Percentiles rank a stretch among this genome's conserved stretches.
phyloP scores from a whole-genome alignment of 441 rosid species.

The Populus hybrid region DNA sequence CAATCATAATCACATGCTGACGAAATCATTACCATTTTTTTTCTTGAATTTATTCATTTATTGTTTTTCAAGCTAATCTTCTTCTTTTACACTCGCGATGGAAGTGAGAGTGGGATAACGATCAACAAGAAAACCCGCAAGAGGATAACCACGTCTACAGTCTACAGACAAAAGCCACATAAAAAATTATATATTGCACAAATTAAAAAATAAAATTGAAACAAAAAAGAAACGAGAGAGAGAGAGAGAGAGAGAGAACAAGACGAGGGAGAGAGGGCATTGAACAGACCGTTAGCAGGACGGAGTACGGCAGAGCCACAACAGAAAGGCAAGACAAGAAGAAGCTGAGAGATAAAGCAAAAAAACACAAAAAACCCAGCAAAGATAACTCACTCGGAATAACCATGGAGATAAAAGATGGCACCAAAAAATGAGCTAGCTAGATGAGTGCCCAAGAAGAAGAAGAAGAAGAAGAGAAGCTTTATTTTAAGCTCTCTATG shows the following conservation, averaged over 20 bases:
- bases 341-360: constrained; percentile 7
- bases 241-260: constrained; percentile 15
- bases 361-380: neutral
- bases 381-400: neutral
- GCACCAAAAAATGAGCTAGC: constrained; percentile 16
- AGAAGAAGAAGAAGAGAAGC: neutral
- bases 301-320: constrained; percentile 26
- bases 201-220: neutral
- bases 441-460: too few species aligned
- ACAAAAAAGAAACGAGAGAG: constrained; percentile 8
- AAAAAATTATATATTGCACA: neutral
- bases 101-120: constrained; percentile 18
- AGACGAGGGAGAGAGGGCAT: constrained; percentile 17
- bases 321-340: constrained; percentile 15
- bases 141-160: constrained; percentile 45
- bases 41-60: neutral
- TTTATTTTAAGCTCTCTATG: neutral
- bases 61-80: neutral
- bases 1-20: neutral
- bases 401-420: constrained; percentile 13
- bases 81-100: constrained; percentile 20
- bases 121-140: constrained; percentile 24
- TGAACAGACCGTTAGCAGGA: constrained; percentile 32
- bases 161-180: constrained; percentile 61
- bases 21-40: neutral